Conservation (phyloP, 2,329 filamentous ascomycete species). For the Fusarium decemcellulare region DNA sequence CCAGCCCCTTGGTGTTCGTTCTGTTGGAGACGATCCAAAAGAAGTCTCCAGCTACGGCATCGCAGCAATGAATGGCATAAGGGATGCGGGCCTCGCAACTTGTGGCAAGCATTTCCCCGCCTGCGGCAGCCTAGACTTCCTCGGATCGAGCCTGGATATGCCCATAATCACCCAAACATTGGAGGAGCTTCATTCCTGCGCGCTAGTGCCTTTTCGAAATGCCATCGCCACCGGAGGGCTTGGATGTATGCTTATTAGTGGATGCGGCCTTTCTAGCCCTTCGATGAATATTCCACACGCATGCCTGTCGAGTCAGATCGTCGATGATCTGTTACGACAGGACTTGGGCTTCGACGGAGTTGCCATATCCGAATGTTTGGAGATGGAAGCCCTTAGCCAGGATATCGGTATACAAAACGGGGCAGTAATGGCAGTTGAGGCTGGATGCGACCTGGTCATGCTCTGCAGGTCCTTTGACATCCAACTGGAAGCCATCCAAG, state of each 20-base stretch:
- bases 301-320: conserved; percentile 92
- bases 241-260: conserved; percentile 96
- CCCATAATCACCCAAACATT: conserved; percentile 96
- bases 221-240: conserved; percentile 85
- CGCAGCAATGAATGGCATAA: conserved; percentile 91
- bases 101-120: conserved; percentile 98
- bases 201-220: conserved; percentile 91
- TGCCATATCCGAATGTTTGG: conserved; percentile 93
- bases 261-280: conserved; percentile 91
- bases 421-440: conserved; percentile 97
- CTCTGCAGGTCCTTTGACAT: conserved; percentile 90
- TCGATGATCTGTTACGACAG: conserved; percentile 87
- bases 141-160: conserved; percentile 91
- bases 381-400: conserved; percentile 96
- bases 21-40: conserved; percentile 92
- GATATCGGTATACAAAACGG: conserved; percentile 97
- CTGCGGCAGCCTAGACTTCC: conserved; percentile 94
- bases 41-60: conserved; percentile 95
- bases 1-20: conserved; percentile 90
- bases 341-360: conserved; percentile 93
- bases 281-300: conserved; percentile 97
- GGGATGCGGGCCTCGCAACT: conserved; percentile 88
- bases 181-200: conserved; percentile 92
- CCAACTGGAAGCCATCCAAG: conserved; percentile 92
- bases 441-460: conserved; percentile 92